Evolutionary conservation across 192 early-diverging fungal species (phyloP).

Genomic region (Pilaira anomala): DNA sequence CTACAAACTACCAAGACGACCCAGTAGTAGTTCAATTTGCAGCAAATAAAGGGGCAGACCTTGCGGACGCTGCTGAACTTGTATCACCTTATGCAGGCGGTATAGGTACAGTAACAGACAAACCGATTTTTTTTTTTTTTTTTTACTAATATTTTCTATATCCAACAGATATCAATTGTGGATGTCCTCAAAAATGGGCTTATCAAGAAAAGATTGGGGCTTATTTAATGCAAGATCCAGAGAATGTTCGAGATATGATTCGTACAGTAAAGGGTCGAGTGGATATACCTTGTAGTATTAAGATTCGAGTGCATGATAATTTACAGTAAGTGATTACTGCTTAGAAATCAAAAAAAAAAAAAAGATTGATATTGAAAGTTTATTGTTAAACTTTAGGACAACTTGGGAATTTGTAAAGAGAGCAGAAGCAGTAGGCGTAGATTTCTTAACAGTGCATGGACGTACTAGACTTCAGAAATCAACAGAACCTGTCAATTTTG

Average conservation of each 20-base stretch:
- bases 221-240: conserved; percentile 84
- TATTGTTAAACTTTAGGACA: conserved; percentile 37
- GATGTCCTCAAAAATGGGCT: conserved; percentile 97
- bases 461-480: conserved; percentile 78
- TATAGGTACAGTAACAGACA: conserved; percentile 39
- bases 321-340: conserved; percentile 39
- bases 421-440: conserved; percentile 83
- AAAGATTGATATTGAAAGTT: no score
- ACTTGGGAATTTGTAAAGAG: conserved; percentile 84
- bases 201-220: conserved; percentile 85
- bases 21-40: conserved; percentile 96
- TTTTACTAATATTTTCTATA: not conserved
- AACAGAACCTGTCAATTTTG: conserved; percentile 76
- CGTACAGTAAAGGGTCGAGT: conserved; percentile 63
- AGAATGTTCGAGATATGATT: conserved; percentile 91
- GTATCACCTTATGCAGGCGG: conserved; percentile 74
- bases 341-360: not conserved
- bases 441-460: conserved; percentile 90
- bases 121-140: not conserved
- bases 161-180: conserved; percentile 78
- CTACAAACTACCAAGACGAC: conserved; percentile 73
- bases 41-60: conserved; percentile 72
- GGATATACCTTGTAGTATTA: conserved; percentile 77
- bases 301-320: conserved; percentile 83
- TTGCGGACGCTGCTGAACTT: conserved; percentile 81